These are phyloP conservation scores for Litchi chinensis DNA, from an alignment of 345 rosid genomes.

Conservation along the genomic window DNA sequence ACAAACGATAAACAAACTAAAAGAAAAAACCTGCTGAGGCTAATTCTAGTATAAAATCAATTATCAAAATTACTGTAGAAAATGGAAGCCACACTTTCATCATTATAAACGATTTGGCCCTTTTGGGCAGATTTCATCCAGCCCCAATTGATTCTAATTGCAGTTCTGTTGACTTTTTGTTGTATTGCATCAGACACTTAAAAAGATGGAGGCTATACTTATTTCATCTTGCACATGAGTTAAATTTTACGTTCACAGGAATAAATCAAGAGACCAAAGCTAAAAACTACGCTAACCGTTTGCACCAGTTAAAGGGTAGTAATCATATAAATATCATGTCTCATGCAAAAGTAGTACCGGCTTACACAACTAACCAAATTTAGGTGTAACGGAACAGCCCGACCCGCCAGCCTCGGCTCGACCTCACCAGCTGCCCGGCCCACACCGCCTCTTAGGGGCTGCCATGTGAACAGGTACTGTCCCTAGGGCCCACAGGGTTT, in stretches of 20 bases:
- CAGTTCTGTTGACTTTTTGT: not conserved
- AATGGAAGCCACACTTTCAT: not conserved
- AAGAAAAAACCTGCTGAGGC: not conserved
- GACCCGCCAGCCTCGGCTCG: too few relatives aligned
- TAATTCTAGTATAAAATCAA: not conserved
- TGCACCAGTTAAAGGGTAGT: too few relatives aligned
- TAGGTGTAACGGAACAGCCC: not conserved
- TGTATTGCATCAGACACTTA: not conserved
- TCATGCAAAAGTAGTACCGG: not conserved
- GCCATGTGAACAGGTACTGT: too few relatives aligned
- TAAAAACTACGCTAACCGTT: not conserved
- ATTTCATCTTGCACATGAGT: too few relatives aligned
- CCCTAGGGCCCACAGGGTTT: too few relatives aligned
- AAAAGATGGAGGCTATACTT: too few relatives aligned
- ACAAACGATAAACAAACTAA: too few relatives aligned
- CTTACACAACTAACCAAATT: not conserved
- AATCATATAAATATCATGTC: too few relatives aligned
- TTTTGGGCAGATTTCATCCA: not conserved
- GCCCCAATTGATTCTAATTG: not conserved
- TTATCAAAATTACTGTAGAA: not conserved
- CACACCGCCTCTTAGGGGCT: too few relatives aligned
- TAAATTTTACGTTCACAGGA: not conserved
- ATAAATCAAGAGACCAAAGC: not conserved
- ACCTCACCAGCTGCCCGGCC: too few relatives aligned
- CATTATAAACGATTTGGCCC: not conserved